Evolutionary conservation across 2,329 filamentous ascomycete genomes (phyloP).

Genomic region (Podosphaera xanthii): DNA sequence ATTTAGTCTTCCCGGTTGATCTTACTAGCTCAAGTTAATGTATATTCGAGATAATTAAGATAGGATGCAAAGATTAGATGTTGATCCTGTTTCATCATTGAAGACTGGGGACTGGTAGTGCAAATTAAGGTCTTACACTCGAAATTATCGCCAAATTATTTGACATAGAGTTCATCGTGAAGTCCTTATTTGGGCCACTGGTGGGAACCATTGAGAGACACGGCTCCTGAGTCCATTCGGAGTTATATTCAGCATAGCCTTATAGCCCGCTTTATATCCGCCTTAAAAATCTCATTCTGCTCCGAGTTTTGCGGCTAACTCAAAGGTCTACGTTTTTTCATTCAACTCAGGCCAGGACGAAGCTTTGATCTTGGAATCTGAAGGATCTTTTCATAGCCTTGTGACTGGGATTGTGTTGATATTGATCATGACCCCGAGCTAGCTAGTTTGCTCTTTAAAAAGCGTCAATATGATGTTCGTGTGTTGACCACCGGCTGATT

Average conservation of each 20-base stretch:
- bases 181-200: neutral
- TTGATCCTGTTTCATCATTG: neutral
- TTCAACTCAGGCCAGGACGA: neutral
- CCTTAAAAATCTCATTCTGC: neutral
- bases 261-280: too few species aligned
- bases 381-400: too few species aligned
- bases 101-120: neutral
- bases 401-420: too few species aligned
- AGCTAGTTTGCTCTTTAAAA: too few species aligned
- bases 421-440: too few species aligned
- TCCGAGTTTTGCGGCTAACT: neutral
- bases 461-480: too few species aligned
- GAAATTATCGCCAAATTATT: neutral
- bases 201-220: neutral
- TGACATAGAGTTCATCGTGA: neutral
- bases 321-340: neutral
- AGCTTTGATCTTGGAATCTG: neutral
- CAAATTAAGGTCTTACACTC: neutral
- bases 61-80: neutral
- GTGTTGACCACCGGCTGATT: too few species aligned
- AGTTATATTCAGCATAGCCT: neutral
- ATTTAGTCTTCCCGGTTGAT: neutral
- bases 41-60: neutral
- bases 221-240: neutral
- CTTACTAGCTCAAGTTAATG: neutral